Conservation (phyloP, 805 yeast genomes). For the Ogataea haglerorum region DNA sequence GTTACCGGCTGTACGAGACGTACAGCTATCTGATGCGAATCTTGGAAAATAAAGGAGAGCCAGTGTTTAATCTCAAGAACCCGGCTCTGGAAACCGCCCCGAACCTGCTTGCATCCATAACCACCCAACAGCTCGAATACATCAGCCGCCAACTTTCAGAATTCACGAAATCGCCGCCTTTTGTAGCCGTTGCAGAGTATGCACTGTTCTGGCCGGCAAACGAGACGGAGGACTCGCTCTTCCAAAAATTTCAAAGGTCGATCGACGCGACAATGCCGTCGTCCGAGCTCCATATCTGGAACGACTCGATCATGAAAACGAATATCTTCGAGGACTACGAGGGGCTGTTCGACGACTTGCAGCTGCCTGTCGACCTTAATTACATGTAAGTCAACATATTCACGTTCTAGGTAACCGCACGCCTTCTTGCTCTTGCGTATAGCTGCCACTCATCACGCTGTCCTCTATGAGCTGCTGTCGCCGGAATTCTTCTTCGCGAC, state of each 20-base stretch:
- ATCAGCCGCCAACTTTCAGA: conserved; percentile 1
- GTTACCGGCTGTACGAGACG: conserved; percentile 13
- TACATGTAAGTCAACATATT: not conserved
- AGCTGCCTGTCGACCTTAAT: conserved; percentile 4
- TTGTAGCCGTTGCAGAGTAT: not conserved
- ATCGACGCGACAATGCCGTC: not conserved
- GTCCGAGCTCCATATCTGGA: conserved; percentile 2
- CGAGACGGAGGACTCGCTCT: conserved; percentile 2
- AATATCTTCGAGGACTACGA: conserved; percentile 15
- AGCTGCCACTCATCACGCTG: conserved; percentile 32
- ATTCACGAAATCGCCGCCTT: conserved; percentile 2
- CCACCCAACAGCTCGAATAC: not conserved
- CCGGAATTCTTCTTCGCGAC: conserved; percentile 31
- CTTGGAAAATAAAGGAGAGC: conserved; percentile 16
- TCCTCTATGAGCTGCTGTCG: conserved; percentile 33
- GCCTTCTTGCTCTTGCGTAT: conserved; percentile 29
- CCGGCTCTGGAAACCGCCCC: conserved; percentile 1
- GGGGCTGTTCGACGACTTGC: conserved; percentile 2
- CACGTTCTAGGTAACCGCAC: not conserved
- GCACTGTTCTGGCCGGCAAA: conserved; percentile 2
- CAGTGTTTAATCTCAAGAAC: conserved; percentile 15
- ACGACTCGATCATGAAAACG: conserved; percentile 19
- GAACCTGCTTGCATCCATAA: conserved; percentile 8
- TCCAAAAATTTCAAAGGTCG: not conserved
- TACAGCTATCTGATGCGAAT: conserved; percentile 14